Evolutionary conservation across 2,329 filamentous ascomycete genomes (phyloP).

Genomic region (Sporothrix euskadiensis): DNA sequence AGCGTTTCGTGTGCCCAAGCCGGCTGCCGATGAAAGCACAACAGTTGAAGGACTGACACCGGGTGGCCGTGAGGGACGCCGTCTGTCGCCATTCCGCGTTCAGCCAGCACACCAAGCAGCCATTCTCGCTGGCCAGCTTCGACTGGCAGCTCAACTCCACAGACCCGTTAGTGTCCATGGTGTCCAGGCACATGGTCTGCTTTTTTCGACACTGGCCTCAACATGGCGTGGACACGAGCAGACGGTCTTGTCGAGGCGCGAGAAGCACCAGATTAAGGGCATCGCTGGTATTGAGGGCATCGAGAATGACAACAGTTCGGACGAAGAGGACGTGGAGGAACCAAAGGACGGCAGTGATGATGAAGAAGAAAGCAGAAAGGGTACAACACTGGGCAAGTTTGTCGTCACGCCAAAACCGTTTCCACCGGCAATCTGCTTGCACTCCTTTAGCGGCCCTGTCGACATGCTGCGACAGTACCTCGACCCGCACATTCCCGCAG

Average conservation of each 20-base stretch:
- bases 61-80: constrained; percentile 69
- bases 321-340: constrained; percentile 42
- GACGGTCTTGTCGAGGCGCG: constrained; percentile 59
- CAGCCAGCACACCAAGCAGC: constrained; percentile 66
- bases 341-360: constrained; percentile 35
- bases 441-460: constrained; percentile 82
- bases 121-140: constrained; percentile 68
- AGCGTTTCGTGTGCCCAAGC: constrained; percentile 69
- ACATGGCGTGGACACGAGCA: constrained; percentile 72
- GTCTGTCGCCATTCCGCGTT: constrained; percentile 67
- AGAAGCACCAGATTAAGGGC: constrained; percentile 53
- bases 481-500: constrained; percentile 68
- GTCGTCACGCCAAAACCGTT: constrained; percentile 53
- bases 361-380: constrained; percentile 17
- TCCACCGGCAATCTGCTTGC: constrained; percentile 86
- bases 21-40: constrained; percentile 37
- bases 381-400: not conserved
- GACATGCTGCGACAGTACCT: constrained; percentile 78
- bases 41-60: constrained; percentile 59
- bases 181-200: constrained; percentile 71
- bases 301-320: constrained; percentile 37
- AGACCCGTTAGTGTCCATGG: constrained; percentile 70
- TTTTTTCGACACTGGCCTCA: constrained; percentile 65
- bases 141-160: constrained; percentile 65
- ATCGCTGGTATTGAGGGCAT: constrained; percentile 39